Percentiles rank a stretch among this genome's conserved stretches.
Evolutionary conservation across 148 eudicot species (phyloP).

Genomic region (Cornus suecica): DNA sequence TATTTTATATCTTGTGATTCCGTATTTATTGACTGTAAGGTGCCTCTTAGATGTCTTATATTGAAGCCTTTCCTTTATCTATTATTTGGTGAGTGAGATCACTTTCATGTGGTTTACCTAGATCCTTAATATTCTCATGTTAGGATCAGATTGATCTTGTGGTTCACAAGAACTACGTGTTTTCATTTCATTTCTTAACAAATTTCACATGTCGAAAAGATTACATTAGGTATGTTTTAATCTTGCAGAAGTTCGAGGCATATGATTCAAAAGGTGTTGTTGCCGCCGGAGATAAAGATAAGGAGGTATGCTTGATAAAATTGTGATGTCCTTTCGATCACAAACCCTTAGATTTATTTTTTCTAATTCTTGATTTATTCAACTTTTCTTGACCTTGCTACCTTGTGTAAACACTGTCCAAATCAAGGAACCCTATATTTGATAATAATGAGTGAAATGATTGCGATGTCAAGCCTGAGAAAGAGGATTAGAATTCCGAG

Average conservation of each 20-base stretch:
- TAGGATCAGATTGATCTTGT: not conserved
- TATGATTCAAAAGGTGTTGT: conserved; percentile 67
- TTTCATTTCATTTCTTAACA: not conserved
- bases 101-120: too few relatives aligned
- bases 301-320: conserved; percentile 58
- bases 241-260: conserved; percentile 90
- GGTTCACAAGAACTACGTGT: not conserved
- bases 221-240: not conserved
- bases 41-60: too few relatives aligned
- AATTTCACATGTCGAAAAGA: not conserved
- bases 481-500: not conserved
- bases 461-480: too few relatives aligned
- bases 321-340: not conserved
- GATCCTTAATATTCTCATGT: not conserved
- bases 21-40: too few relatives aligned
- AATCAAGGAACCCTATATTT: not conserved
- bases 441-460: not conserved
- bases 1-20: too few relatives aligned
- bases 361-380: not conserved
- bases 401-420: not conserved
- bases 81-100: too few relatives aligned
- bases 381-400: not conserved
- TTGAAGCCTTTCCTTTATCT: too few relatives aligned
- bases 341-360: too few relatives aligned
- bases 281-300: conserved; percentile 86